Percentiles rank a stretch among this genome's conserved stretches.
Evolutionary conservation across 1,284 basidiomycete genomes (phyloP).

Genomic region (Irpex lacteus): DNA sequence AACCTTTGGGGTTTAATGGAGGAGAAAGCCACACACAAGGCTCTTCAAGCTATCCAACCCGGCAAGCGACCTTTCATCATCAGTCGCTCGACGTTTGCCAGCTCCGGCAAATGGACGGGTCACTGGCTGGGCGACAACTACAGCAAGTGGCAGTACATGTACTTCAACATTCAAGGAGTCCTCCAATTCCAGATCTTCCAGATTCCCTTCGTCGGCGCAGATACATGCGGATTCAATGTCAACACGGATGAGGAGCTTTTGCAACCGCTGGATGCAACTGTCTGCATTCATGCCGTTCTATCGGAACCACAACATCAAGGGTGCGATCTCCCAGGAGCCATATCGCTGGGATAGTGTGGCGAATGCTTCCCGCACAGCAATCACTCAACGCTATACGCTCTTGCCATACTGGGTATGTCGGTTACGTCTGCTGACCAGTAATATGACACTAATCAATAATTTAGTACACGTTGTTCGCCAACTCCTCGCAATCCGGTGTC

Average conservation of each 20-base stretch:
- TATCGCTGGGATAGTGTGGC: constrained; percentile 77
- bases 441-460: neutral
- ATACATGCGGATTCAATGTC: constrained; percentile 64
- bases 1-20: constrained; percentile 70
- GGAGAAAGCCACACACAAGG: constrained; percentile 56
- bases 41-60: constrained; percentile 47
- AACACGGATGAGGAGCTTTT: constrained; percentile 83
- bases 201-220: constrained; percentile 76
- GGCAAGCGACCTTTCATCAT: constrained; percentile 66
- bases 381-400: constrained; percentile 62
- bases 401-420: constrained; percentile 70
- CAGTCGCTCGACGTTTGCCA: constrained; percentile 63
- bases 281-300: constrained; percentile 76
- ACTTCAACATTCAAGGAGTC: constrained; percentile 59
- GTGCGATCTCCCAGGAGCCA: constrained; percentile 68
- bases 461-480: constrained; percentile 74
- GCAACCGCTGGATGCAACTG: constrained; percentile 81
- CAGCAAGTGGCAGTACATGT: constrained; percentile 64
- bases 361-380: constrained; percentile 68
- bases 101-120: constrained; percentile 60
- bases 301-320: constrained; percentile 63
- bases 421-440: neutral
- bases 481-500: constrained; percentile 59
- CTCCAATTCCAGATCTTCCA: constrained; percentile 77
- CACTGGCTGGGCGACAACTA: constrained; percentile 59